Conservation (phyloP, 2,329 filamentous ascomycete genomes). For the Phyllosticta ampelicida region DNA sequence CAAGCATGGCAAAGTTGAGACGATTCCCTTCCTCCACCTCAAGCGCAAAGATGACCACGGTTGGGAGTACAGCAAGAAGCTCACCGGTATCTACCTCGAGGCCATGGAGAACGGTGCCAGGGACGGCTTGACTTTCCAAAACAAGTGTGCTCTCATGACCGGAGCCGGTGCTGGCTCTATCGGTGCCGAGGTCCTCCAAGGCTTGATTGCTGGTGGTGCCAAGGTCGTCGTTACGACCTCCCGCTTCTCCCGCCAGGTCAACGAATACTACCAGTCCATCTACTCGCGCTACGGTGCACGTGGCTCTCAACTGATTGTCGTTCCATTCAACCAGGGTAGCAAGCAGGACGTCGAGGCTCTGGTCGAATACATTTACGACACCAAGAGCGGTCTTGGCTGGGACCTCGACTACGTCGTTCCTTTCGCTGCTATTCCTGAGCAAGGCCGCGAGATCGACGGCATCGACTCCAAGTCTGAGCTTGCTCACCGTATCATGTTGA, state of each 20-base stretch:
- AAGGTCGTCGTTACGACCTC: slow-evolving; percentile 96
- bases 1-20: slow-evolving; percentile 85
- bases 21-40: slow-evolving; percentile 92
- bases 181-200: slow-evolving; percentile 91
- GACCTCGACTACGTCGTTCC: slow-evolving; percentile 93
- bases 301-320: slow-evolving; percentile 92
- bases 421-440: slow-evolving; percentile 95
- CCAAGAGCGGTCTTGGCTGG: slow-evolving; percentile 95
- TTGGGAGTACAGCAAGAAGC: slow-evolving; percentile 99
- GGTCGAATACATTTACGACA: slow-evolving; percentile 90
- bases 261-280: slow-evolving; percentile 98
- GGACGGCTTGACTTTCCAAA: slow-evolving; percentile 79
- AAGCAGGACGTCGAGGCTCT: slow-evolving; percentile 95
- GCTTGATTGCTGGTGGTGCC: slow-evolving; percentile 89
- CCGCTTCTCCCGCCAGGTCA: slow-evolving; percentile 92
- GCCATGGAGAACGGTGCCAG: slow-evolving; percentile 82
- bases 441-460: slow-evolving; percentile 90
- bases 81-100: slow-evolving; percentile 86
- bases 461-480: slow-evolving; percentile 98
- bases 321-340: slow-evolving; percentile 98
- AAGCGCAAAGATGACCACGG: slow-evolving; percentile 89
- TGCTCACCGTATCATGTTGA: slow-evolving; percentile 97
- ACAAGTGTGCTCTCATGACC: slow-evolving; percentile 96
- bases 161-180: slow-evolving; percentile 97
- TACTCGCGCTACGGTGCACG: slow-evolving; percentile 89